phyloP scores from a whole-genome alignment of 768 basidiomycete species.

The Amanita muscaria region DNA sequence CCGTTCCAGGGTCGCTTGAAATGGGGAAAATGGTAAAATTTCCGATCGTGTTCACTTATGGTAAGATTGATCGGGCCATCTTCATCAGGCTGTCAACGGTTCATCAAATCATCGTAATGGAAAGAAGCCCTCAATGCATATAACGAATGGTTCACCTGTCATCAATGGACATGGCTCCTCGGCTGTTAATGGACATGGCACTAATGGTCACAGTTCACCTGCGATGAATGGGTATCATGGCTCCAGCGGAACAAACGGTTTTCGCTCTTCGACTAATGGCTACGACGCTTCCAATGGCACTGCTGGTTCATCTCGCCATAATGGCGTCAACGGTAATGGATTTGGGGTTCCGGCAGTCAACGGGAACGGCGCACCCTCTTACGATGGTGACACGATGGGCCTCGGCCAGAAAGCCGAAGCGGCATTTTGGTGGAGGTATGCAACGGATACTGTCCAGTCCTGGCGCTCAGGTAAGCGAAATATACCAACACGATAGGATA shows the following conservation, averaged over 20 bases:
- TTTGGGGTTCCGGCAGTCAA: too few species aligned
- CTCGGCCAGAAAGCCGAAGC: constrained; percentile 6
- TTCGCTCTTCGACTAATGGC: neutral
- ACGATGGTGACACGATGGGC: neutral
- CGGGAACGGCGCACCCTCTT: neutral
- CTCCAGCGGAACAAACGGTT: neutral
- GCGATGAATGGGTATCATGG: neutral
- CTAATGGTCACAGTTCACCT: neutral
- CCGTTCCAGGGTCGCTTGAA: neutral
- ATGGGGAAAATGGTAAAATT: constrained; percentile 1
- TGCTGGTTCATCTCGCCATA: neutral
- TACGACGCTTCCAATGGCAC: neutral
- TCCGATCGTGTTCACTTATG: neutral
- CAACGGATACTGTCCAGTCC: neutral
- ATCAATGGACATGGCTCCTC: constrained; percentile 1
- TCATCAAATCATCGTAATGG: constrained; percentile 2
- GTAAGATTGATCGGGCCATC: neutral
- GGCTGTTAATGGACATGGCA: neutral
- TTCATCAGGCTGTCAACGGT: constrained; percentile 1
- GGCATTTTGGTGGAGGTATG: constrained; percentile 6
- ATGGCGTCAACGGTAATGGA: neutral
- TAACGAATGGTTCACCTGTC: neutral
- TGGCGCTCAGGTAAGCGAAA: constrained; percentile 6
- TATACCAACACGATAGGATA: neutral
- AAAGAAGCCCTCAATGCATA: neutral